Base-by-base conservation (phyloP, 1,139 yeast genomes). In the Petasospora rhodanensis region DNA sequence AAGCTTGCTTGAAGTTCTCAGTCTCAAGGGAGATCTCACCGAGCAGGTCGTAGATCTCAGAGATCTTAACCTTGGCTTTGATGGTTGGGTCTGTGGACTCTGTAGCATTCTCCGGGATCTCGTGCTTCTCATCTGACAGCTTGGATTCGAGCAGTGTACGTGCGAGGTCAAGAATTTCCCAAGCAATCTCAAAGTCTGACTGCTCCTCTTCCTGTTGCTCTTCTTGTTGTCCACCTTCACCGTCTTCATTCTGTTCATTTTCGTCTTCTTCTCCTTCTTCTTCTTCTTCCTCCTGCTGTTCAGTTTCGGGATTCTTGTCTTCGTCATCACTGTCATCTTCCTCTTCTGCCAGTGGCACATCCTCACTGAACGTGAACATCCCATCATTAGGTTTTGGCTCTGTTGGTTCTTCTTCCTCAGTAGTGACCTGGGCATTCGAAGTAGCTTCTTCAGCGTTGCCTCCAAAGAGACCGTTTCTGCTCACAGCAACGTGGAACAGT, bases 1-100 rank as follows among this genome's bases (percentile, higher is more conserved):
- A 74, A 0, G 95, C 84, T 56, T 85, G 95, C 11, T 64, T 61
- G 54, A 85, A 85, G 56, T 85, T 84, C 47, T 87, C 89, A 3
- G 89, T 77, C 53, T 87, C 96, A 25, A 87, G 63, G 0, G 95
- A 81, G 6, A 89, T 83, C 55, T 91, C 97, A 15, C 97, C 97
- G 14, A 87, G 65, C 7, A 89, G 59, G 52, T 83, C 93, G 52
- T 78, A 82, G 1, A 81, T 75, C 39, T 85, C 93, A 0, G 93
- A 77, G 20, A 89, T 64, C 46, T 76, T 79, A 46, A 68, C 65
- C 37, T 68, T 62, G 23, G 65, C 46, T 18, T 55, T 59, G 7
- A 67, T 58, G 34, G 56, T 57, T 26, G 59, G 60, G 40, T 66
- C 59, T 14, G 54, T 40, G 13, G 51, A 49, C 13, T 43, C 42